phyloP scores from a whole-genome alignment of 2,329 filamentous ascomycete species.

The Xylaria sp. region DNA sequence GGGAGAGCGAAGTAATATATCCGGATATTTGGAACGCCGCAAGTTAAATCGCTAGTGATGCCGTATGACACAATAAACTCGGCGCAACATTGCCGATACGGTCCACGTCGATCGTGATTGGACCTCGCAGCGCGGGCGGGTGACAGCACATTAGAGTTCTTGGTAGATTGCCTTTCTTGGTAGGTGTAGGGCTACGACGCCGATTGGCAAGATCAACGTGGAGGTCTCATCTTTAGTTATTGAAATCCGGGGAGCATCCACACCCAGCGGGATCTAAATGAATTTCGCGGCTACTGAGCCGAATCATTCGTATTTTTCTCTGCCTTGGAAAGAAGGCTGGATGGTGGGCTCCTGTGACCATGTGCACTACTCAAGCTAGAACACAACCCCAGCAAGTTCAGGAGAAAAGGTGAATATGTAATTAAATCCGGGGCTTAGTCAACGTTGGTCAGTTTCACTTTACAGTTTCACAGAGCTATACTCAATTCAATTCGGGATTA shows the following conservation, averaged over 20 bases:
- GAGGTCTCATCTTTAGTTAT: conserved; percentile 11
- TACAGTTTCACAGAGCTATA: neutral
- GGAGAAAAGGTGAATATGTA: neutral
- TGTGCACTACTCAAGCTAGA: neutral
- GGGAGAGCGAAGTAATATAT: conserved; percentile 30
- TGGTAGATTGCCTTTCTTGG: conserved; percentile 11
- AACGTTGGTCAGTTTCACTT: neutral
- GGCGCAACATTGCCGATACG: conserved; percentile 13
- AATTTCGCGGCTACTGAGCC: conserved; percentile 9
- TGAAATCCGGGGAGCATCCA: conserved; percentile 22
- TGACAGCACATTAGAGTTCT: conserved; percentile 10
- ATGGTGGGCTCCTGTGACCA: neutral
- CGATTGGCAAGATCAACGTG: conserved; percentile 7
- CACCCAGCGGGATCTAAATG: conserved; percentile 2
- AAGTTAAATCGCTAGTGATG: conserved; percentile 17
- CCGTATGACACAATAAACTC: conserved; percentile 25
- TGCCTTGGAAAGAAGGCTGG: neutral
- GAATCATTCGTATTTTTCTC: neutral
- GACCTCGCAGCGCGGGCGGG: neutral
- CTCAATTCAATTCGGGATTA: neutral
- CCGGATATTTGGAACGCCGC: conserved; percentile 27
- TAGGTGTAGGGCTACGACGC: neutral
- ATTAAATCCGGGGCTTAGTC: too few relatives aligned
- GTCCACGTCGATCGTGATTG: conserved; percentile 12
- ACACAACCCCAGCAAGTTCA: neutral